Base-by-base conservation (phyloP, 2,329 filamentous ascomycete genomes). In the Reticulascus tulasneorum region DNA sequence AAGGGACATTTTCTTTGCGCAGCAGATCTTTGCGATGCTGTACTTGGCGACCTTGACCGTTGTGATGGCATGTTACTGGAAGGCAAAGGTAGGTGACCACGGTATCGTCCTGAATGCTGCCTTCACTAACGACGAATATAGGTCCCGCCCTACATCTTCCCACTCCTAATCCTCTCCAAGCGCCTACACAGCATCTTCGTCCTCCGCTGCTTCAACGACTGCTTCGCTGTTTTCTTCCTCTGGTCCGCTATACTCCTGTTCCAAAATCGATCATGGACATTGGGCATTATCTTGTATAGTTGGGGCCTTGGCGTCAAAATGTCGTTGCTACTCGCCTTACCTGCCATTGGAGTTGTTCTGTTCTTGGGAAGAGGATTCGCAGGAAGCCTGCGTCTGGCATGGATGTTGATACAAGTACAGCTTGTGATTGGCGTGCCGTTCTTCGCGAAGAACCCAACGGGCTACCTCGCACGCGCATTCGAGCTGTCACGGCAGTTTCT, bases 191-290 rank as follows among this genome's bases (percentile, higher is more conserved):
- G 88, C 60, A 84, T 98, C 49, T 98, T 93, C 55, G 66, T 98
- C 49, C 73, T 98, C 37, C 79, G 93, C 27, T 83, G 91, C 54
- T 98, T 98, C 72, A 98, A 98, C 63, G 93, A 98, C 64, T 87
- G 89, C 49, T 86, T 95, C 56, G 90, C 90, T 13, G 78, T 84
- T 5, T 71, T 93, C 49, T 87, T 86, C 48, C 73, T 98, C 43
- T 97, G 88, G 77, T 59, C 80, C 13, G 78, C 87, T n/a, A 81
- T 97, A 24, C 84, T 79, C 54, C 69, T 79, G 45, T 85, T 89
- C 56, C 87, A 96, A 65, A 76, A 75, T 29, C 73, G 80, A 21
- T 67, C 73, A 38, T 96, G 86, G 85, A 80, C 80, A 18, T 51
- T 83, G 1, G 93, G 82, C 7, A 82, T 79, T 32, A 57, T 88